A percentile compares a stretch with the other conserved stretches of the same genome.
phyloP scores from a whole-genome alignment of 2,329 filamentous ascomycete species.

The Fusarium piperis region DNA sequence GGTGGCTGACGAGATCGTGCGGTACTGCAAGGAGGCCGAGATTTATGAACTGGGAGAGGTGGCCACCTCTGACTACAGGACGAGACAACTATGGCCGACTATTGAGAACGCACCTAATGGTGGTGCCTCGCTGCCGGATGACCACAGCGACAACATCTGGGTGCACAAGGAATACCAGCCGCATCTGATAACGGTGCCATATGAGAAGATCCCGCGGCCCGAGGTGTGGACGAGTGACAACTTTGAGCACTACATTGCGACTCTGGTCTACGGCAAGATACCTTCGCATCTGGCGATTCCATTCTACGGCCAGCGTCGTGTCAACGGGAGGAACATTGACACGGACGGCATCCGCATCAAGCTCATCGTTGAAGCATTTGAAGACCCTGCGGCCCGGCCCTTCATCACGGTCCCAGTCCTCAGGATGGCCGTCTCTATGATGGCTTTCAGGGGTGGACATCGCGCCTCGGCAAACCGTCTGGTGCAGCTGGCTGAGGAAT shows the following conservation, averaged over 20 bases:
- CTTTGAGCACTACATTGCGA: constrained; percentile 55
- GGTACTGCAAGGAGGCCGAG: constrained; percentile 43
- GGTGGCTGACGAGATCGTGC: constrained; percentile 48
- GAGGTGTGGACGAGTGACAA: constrained; percentile 52
- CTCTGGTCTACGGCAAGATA: constrained; percentile 52
- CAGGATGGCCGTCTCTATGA: constrained; percentile 57
- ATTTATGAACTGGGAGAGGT: constrained; percentile 52
- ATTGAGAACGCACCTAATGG: constrained; percentile 43
- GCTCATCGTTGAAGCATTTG: constrained; percentile 53
- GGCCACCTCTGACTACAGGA: constrained; percentile 47
- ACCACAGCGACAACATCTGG: constrained; percentile 45
- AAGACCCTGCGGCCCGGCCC: constrained; percentile 45
- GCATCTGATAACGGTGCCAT: constrained; percentile 46
- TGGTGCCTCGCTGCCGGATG: constrained; percentile 33
- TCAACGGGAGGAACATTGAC: constrained; percentile 43
- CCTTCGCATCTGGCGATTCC: constrained; percentile 44
- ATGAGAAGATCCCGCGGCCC: constrained; percentile 53
- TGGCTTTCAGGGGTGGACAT: constrained; percentile 50
- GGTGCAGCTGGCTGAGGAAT: constrained; percentile 49
- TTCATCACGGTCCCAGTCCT: constrained; percentile 53
- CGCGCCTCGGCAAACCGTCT: constrained; percentile 48
- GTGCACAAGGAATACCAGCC: constrained; percentile 46
- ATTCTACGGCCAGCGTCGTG: constrained; percentile 47
- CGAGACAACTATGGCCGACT: constrained; percentile 49
- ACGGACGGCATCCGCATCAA: constrained; percentile 52